A percentile compares a stretch with the other conserved stretches of the same genome.
phyloP scores from a whole-genome alignment of 139 green algal species.

The Picochlorum sp. region DNA sequence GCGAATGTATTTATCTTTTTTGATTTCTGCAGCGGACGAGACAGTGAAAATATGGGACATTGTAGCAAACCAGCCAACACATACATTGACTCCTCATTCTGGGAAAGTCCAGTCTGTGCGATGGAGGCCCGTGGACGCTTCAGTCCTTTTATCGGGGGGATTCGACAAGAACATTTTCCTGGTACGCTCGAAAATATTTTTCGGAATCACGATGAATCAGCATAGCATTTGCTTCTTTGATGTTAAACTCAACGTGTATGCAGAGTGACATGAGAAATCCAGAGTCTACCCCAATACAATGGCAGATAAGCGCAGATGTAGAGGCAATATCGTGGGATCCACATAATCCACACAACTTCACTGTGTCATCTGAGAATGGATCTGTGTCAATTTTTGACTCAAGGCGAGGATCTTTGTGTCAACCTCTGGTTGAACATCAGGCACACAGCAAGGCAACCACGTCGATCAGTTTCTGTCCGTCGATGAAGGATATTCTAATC shows the following conservation, averaged over 20 bases:
- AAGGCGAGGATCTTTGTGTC: slow-evolving; percentile 25
- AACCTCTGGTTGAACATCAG: slow-evolving; percentile 56
- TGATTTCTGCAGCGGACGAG: slow-evolving; percentile 65
- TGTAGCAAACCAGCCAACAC: slow-evolving; percentile 28
- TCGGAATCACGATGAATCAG: background rate
- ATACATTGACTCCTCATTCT: slow-evolving; percentile 80
- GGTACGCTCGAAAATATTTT: slow-evolving; percentile 24
- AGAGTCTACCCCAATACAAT: slow-evolving; percentile 23
- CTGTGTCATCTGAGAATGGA: slow-evolving; percentile 77
- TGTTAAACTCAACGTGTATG: background rate
- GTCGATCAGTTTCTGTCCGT: slow-evolving; percentile 54
- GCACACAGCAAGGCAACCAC: slow-evolving; percentile 80
- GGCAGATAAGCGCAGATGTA: slow-evolving; percentile 70
- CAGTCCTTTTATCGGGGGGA: slow-evolving; percentile 74
- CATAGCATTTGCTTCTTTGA: background rate
- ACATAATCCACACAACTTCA: slow-evolving; percentile 63
- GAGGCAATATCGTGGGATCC: slow-evolving; percentile 80
- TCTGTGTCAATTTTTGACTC: slow-evolving; percentile 57
- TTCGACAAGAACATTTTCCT: slow-evolving; percentile 75
- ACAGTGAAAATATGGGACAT: slow-evolving; percentile 88
- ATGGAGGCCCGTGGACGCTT: slow-evolving; percentile 82
- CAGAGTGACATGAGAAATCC: slow-evolving; percentile 41
- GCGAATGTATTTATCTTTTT: background rate
- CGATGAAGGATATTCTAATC: slow-evolving; percentile 55
- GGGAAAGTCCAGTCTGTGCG: slow-evolving; percentile 90